A percentile compares a stretch with the other conserved stretches of the same genome.
Evolutionary conservation across 2,329 filamentous ascomycete species (phyloP).

Genomic region (Fusarium fujikuroi): DNA sequence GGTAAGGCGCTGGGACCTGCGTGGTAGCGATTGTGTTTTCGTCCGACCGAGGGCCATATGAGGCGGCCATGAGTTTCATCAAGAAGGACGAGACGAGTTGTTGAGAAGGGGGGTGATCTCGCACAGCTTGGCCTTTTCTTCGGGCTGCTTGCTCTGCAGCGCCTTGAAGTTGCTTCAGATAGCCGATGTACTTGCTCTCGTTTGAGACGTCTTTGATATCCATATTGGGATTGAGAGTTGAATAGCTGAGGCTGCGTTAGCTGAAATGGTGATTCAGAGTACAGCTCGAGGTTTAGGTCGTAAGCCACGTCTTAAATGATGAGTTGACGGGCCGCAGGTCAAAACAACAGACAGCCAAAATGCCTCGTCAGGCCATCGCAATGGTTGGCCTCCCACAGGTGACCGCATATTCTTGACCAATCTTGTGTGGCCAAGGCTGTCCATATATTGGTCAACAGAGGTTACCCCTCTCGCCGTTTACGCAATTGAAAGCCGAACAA

Average conservation of each 20-base stretch:
- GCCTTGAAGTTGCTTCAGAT: background rate
- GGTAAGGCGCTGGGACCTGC: background rate
- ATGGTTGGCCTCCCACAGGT: background rate
- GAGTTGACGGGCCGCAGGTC: background rate
- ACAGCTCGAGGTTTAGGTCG: background rate
- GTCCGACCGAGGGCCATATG: fast-evolving
- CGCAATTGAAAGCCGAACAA: background rate
- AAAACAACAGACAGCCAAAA: background rate
- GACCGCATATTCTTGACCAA: background rate
- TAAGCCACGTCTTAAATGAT: background rate
- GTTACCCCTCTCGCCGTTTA: background rate
- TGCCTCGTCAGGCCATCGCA: background rate
- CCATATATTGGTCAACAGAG: background rate
- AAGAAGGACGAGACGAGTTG: background rate
- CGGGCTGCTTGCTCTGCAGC: background rate
- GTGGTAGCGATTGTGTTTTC: background rate
- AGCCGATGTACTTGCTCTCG: background rate
- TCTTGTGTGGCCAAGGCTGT: background rate
- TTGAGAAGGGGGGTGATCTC: background rate
- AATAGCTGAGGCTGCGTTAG: background rate
- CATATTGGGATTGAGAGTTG: background rate
- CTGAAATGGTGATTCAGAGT: background rate
- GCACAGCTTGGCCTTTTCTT: background rate
- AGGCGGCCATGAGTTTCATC: background rate
- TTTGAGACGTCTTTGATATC: conserved; percentile 6